Conservation (phyloP, 1,284 basidiomycete genomes). For the Sparassis latifolia region DNA sequence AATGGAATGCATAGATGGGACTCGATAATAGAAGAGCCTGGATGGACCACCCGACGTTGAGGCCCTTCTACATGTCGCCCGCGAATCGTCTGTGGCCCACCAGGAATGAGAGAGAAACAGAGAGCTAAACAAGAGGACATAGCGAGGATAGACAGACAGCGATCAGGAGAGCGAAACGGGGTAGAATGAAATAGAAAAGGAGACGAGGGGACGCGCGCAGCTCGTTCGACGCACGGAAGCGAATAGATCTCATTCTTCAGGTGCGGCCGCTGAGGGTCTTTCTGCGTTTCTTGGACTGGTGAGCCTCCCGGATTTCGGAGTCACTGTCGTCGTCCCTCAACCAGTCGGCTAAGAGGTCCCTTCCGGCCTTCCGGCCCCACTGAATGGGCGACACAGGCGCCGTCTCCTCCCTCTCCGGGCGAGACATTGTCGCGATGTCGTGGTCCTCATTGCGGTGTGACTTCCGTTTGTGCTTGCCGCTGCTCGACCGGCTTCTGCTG, state of each 20-base stretch:
- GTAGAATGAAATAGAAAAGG: not conserved
- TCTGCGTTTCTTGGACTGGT: conserved; percentile 21
- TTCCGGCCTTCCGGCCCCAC: conserved; percentile 19
- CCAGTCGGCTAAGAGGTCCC: conserved; percentile 13
- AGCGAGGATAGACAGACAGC: conserved; percentile 4
- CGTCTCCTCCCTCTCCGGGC: conserved; percentile 3
- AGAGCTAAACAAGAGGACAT: not conserved
- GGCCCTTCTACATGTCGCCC: conserved; percentile 1
- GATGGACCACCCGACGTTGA: not conserved
- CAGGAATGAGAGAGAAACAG: not conserved
- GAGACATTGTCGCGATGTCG: not conserved
- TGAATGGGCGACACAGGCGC: conserved; percentile 10
- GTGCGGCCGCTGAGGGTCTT: conserved; percentile 19
- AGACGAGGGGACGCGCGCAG: not conserved
- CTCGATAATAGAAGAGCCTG: not conserved
- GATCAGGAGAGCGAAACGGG: conserved; percentile 1
- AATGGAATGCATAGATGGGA: conserved; percentile 4
- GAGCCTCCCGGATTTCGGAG: conserved; percentile 13
- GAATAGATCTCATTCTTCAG: not conserved
- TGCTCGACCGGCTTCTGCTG: conserved; percentile 3
- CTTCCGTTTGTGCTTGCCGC: not conserved
- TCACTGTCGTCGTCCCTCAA: conserved; percentile 15
- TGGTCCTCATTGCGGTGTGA: conserved; percentile 8
- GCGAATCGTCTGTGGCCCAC: not conserved
- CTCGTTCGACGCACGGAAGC: not conserved